These are phyloP conservation scores for Arabidopsis suecica DNA, from an alignment of 345 rosid species.

Conservation along the genomic window DNA sequence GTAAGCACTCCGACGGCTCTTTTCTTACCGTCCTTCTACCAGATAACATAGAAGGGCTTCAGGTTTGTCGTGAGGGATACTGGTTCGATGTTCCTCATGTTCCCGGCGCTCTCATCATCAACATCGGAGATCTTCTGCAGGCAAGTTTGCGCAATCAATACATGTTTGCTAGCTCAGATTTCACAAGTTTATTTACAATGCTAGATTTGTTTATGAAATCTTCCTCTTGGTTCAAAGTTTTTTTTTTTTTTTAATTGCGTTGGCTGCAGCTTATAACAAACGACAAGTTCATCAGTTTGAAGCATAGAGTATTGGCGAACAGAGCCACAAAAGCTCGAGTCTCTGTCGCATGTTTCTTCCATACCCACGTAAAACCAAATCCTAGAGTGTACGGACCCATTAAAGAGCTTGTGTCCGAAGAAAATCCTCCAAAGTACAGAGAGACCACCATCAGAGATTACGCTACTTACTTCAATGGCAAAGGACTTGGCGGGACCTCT, in stretches of 20 bases:
- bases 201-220: neutral
- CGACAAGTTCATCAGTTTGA: neutral
- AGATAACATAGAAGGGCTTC: constrained; percentile 67
- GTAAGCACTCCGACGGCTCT: constrained; percentile 52
- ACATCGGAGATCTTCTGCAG: constrained; percentile 67
- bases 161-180: constrained; percentile 5
- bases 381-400: neutral
- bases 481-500: neutral
- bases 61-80: constrained; percentile 45
- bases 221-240: neutral
- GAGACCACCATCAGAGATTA: neutral
- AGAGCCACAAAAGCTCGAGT: neutral
- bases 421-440: neutral
- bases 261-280: neutral
- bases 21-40: constrained; percentile 64
- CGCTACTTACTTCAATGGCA: neutral
- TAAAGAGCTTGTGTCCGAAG: neutral
- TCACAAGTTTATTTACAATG: neutral
- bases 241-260: neutral
- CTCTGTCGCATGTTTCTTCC: neutral
- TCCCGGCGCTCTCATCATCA: constrained; percentile 60
- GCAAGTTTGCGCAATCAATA: constrained; percentile 40
- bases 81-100: constrained; percentile 57
- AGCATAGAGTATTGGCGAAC: neutral
- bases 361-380: neutral